A percentile compares a stretch with the other conserved stretches of the same genome.
phyloP scores from a whole-genome alignment of 129 eudicot species.

The Pittosporum tobira region DNA sequence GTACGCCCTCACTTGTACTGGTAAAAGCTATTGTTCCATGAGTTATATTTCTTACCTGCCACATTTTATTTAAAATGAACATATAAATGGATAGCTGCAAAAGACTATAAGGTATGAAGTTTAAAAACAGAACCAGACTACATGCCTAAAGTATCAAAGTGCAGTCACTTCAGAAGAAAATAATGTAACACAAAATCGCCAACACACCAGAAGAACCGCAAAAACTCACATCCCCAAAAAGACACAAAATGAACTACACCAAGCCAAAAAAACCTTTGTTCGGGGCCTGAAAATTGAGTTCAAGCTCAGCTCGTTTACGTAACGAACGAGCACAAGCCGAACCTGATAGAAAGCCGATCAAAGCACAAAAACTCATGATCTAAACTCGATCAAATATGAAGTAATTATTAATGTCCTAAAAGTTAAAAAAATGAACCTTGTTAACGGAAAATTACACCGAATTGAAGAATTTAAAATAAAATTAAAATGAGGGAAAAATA shows the following conservation, averaged over 20 bases:
- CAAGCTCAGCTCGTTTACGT: neutral
- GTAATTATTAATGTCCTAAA: neutral
- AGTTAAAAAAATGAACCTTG: neutral
- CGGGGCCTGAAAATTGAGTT: neutral
- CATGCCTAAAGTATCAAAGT: neutral
- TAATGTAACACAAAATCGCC: neutral
- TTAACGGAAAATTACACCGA: neutral
- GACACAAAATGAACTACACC: neutral
- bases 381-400: neutral
- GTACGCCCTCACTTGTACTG: slow-evolving; percentile 7
- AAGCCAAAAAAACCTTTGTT: neutral
- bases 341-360: neutral
- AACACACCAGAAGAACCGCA: neutral
- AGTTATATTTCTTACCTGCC: slow-evolving; percentile 17
- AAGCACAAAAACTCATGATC: neutral
- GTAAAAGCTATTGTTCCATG: neutral
- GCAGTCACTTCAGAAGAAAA: neutral
- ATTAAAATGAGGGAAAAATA: neutral
- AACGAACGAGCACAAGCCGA: neutral
- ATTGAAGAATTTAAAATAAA: neutral
- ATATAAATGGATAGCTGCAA: neutral
- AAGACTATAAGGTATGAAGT: neutral
- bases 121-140: neutral
- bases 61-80: neutral
- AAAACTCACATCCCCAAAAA: neutral